These are phyloP conservation scores for Xerocomus minutiporus DNA, from an alignment of 1,284 basidiomycete species.

Conservation along the genomic window DNA sequence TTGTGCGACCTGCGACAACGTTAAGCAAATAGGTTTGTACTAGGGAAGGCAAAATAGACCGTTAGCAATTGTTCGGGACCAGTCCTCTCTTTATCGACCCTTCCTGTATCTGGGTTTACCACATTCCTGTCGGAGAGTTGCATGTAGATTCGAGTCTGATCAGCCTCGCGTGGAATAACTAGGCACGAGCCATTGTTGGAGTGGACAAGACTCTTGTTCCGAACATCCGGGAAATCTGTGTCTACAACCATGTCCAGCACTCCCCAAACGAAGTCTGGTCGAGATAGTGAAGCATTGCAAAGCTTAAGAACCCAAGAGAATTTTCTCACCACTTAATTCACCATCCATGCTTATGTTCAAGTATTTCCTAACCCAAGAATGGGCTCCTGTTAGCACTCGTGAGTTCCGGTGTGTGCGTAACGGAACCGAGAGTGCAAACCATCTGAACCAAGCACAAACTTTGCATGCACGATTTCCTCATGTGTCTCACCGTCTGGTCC, in stretches of 20 bases:
- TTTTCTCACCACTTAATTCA: constrained; percentile 45
- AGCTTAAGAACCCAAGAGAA: neutral
- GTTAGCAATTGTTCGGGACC: constrained; percentile 41
- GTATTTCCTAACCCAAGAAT: constrained; percentile 55
- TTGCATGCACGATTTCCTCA: constrained; percentile 47
- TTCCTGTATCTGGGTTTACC: constrained; percentile 30
- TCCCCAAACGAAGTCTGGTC: constrained; percentile 52
- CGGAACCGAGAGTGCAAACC: constrained; percentile 27
- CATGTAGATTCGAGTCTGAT: constrained; percentile 43
- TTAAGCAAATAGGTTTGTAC: neutral
- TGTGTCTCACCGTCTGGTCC: constrained; percentile 26
- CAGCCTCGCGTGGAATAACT: constrained; percentile 42
- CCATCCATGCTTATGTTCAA: constrained; percentile 54
- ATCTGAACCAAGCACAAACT: constrained; percentile 54
- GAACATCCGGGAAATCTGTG: constrained; percentile 60
- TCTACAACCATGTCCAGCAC: constrained; percentile 50
- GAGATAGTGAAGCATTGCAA: neutral
- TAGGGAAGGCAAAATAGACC: constrained; percentile 12
- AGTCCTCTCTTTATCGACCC: constrained; percentile 41
- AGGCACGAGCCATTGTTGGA: constrained; percentile 47
- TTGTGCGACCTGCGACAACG: constrained; percentile 19
- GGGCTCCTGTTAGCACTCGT: constrained; percentile 38
- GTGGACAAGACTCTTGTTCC: constrained; percentile 55
- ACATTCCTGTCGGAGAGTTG: constrained; percentile 41
- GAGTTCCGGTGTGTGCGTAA: neutral